Evolutionary conservation across 2,329 filamentous ascomycete species (phyloP), one percentile per base, ranked within the genome.

Genomic region (Beauveria caledonica): DNA sequence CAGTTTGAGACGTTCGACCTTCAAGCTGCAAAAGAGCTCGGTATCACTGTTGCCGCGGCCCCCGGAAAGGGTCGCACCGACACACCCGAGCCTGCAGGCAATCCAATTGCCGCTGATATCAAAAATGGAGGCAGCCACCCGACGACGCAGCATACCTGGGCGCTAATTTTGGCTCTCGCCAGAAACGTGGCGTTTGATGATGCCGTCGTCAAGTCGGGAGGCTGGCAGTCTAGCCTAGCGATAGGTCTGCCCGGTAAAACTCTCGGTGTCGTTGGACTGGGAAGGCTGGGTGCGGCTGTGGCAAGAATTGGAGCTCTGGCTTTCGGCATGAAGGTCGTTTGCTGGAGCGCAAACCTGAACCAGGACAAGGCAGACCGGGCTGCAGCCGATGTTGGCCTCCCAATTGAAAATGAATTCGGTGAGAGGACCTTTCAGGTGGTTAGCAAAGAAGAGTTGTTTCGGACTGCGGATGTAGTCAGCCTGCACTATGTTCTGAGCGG

Each of bases 401-500:
- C 81, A 0, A 73, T 76, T 0, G 81, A 81, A 63, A 75, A 71
- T 58, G 73, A 71, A 9, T 70, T 76, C 11, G 77, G 78, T 0
- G 76, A 77, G 57, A 85, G 82, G 67, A 79, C 76, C 0, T 86
- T 88, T 67, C 73, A 70, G 39, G 83, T 77, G 0, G 82, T 85
- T 1, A 76, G 74, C 56, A 89, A 90, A 68, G 78, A 83, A 62
- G 82, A 87, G 60, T 73, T 91, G 52, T 87, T 90, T 63, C 67
- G 68, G 17, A 67, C 68, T 0, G 79, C 86, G 10, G 87, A 91
- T 70, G 81, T 91, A 8, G 69, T 91, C 15, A 88, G 82, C 66
- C 65, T 91, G 64, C 88, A 91, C 69, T 80, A 86, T 64, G 86
- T 90, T 23, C 73, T 91, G 27, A 85, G 82, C 27, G 80, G 84